phyloP scores from a whole-genome alignment of 768 basidiomycete species.

The Termitomyces sp. region DNA sequence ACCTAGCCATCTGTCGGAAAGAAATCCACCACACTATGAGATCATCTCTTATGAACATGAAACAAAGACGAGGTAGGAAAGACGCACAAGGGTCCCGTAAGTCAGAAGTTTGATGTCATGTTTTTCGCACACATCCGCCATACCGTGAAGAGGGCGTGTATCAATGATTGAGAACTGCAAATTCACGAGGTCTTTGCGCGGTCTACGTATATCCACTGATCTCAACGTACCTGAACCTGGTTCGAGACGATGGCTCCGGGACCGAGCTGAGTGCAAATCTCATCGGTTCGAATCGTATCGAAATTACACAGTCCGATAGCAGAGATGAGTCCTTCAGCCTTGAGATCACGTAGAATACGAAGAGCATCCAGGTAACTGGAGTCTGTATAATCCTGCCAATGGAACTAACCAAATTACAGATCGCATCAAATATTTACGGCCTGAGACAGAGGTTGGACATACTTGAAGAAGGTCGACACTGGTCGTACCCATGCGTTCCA shows the following conservation, averaged over 20 bases:
- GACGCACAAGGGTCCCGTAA: conserved; percentile 72
- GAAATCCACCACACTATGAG: conserved; percentile 75
- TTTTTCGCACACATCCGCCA: conserved; percentile 71
- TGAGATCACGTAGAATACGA: conserved; percentile 54
- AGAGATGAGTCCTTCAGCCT: conserved; percentile 51
- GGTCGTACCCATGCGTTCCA: conserved; percentile 57
- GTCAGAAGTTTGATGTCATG: conserved; percentile 73
- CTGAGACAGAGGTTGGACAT: conserved; percentile 7
- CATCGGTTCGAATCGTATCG: conserved; percentile 67
- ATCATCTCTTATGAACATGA: conserved; percentile 8
- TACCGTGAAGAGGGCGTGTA: conserved; percentile 68
- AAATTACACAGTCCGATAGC: conserved; percentile 80
- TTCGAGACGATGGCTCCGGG: conserved; percentile 73
- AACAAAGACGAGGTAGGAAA: neutral
- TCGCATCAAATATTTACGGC: neutral
- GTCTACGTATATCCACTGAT: neutral
- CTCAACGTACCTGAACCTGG: conserved; percentile 64
- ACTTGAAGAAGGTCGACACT: conserved; percentile 74
- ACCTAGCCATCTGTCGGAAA: conserved; percentile 71
- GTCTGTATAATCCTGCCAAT: conserved; percentile 71
- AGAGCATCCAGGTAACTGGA: conserved; percentile 38
- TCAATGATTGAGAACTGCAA: conserved; percentile 80
- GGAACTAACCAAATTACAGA: conserved; percentile 43
- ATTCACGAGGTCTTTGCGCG: neutral
- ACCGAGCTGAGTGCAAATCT: conserved; percentile 73